Base-by-base conservation (phyloP, 257 asterid genomes). In the Pogostemon cablin region DNA sequence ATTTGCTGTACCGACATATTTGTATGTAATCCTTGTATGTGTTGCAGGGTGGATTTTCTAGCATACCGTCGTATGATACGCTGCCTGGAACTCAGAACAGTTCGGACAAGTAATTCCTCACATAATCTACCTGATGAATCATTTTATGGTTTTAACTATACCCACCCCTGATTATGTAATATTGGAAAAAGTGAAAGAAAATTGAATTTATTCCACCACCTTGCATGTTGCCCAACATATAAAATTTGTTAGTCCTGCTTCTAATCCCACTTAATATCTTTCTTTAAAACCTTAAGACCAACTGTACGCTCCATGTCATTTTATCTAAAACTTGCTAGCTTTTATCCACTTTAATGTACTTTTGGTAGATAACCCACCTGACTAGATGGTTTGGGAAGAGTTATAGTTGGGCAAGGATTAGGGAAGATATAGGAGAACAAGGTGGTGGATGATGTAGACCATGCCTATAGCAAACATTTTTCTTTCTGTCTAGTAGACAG, bases 21-120 rank as follows among this genome's bases (percentile, higher is more conserved):
- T 20, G 42, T 75, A 43, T 39, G 52, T 11, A 34, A 56, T 52
- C 25, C 39, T 53, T 75, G 4, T 75, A 50, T 79, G 32, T 72
- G 67, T 80, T 69, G 41, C 96, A 95, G 99, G 81, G 93, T 74
- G 92, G 95, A 76, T 85, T 79, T 83, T 65, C 93, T 41, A 87
- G 90, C 78, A 80, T 81, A 77, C 89, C 95, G 2, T 83, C 98
- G 9, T 79, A 79, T 64, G 98, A 84, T 76, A 58, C 78, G 7
- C 82, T 85, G 72, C 81, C 87, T 34, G 96, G 91, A 72, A 80
- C 91, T 46, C 63, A 65, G 53, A 86, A 77, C 81, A 81, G 79
- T 76, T 70, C 82, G 9, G 92, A 89, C 75, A 93, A 89, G 98
- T 93, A 88, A 62, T 54, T 25, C 32, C 62, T 37, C 12, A 68